Evolutionary conservation across 129 eudicot species (phyloP).

Genomic region (Lactuca saligna): DNA sequence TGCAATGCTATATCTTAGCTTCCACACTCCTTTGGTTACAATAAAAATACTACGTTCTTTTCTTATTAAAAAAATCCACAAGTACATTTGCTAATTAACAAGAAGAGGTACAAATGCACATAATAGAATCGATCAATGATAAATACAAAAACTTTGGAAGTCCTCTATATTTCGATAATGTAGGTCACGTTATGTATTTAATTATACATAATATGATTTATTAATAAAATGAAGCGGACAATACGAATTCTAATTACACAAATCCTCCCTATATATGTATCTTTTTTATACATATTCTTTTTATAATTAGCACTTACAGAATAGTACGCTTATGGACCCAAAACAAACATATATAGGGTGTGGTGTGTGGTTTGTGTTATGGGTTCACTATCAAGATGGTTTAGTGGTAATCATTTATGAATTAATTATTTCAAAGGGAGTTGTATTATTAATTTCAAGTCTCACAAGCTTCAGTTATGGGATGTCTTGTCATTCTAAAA

Average conservation of each 20-base stretch:
- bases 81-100: not conserved
- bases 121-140: not conserved
- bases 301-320: not conserved
- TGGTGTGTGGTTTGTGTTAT: not conserved
- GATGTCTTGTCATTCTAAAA: too few species aligned
- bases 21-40: not conserved
- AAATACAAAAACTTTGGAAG: not conserved
- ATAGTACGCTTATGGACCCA: not conserved
- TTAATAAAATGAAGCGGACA: slow-evolving; percentile 6
- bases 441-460: too few species aligned
- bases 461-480: too few species aligned
- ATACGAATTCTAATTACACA: not conserved
- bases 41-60: not conserved
- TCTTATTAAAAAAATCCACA: not conserved
- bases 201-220: not conserved
- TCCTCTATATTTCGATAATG: not conserved
- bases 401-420: not conserved
- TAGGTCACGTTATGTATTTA: not conserved
- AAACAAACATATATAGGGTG: not conserved
- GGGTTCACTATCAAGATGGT: not conserved
- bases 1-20: not conserved
- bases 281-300: too few species aligned
- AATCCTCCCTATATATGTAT: not conserved
- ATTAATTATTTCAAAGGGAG: not conserved
- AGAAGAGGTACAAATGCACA: not conserved